These are phyloP conservation scores for Trichoderma hamatum DNA, from an alignment of 2,329 filamentous ascomycete species.

Conservation along the genomic window DNA sequence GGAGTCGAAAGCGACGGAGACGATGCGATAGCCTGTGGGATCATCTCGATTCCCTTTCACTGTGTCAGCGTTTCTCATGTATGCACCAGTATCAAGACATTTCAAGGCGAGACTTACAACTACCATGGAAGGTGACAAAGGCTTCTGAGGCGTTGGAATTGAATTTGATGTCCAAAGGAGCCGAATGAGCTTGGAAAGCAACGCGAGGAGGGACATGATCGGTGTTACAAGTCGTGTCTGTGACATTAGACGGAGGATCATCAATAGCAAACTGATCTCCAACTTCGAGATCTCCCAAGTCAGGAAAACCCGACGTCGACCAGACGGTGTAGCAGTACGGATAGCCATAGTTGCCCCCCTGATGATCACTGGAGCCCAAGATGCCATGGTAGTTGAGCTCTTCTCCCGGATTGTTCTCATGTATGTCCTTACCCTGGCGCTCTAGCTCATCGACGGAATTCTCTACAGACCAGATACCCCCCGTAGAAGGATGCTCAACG, in stretches of 20 bases:
- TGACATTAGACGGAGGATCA: conserved; percentile 41
- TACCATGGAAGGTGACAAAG: conserved; percentile 72
- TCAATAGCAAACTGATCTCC: conserved; percentile 54
- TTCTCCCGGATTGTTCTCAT: conserved; percentile 71
- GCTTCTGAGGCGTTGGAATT: conserved; percentile 58
- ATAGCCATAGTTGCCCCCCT: conserved; percentile 67
- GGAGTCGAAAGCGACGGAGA: conserved; percentile 44
- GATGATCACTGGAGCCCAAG: conserved; percentile 41
- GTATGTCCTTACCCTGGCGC: conserved; percentile 62
- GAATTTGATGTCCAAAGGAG: conserved; percentile 74
- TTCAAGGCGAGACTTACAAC: conserved; percentile 52
- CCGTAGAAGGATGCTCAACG: conserved; percentile 60
- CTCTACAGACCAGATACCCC: conserved; percentile 64
- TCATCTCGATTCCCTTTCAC: conserved; percentile 46
- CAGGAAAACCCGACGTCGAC: conserved; percentile 52
- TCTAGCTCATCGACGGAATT: conserved; percentile 69
- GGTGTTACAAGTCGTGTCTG: conserved; percentile 49
- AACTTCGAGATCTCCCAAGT: conserved; percentile 45
- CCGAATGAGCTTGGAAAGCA: conserved; percentile 66
- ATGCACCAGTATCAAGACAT: neutral
- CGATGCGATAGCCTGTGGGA: conserved; percentile 53
- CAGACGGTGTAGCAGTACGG: conserved; percentile 70
- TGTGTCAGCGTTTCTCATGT: neutral
- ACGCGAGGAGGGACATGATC: conserved; percentile 56
- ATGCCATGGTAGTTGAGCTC: conserved; percentile 73